These are phyloP conservation scores for Mucor mucedo DNA, from an alignment of 371 early-diverging fungal species.

Conservation along the genomic window DNA sequence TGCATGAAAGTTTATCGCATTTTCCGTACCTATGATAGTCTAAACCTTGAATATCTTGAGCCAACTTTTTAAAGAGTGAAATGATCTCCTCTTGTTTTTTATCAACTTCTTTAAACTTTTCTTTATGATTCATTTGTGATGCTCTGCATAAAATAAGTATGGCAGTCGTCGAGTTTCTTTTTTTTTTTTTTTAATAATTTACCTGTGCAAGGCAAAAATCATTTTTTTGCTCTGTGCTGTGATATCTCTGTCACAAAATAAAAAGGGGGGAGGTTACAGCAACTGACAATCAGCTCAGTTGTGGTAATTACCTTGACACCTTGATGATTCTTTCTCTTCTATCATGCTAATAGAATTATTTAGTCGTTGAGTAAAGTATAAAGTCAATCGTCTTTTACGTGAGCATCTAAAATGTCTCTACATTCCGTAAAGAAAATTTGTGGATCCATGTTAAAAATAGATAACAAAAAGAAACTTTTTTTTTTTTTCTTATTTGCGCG, in stretches of 20 bases:
- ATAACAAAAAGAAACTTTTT: conserved; percentile 15
- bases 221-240: conserved; percentile 67
- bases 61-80: conserved; percentile 49
- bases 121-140: conserved; percentile 11
- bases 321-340: conserved; percentile 68
- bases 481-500: not conserved
- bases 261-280: not conserved
- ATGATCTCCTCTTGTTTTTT: conserved; percentile 56
- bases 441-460: conserved; percentile 11
- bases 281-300: not conserved
- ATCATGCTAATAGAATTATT: conserved; percentile 45
- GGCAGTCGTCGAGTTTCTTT: not conserved
- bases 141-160: conserved; percentile 1
- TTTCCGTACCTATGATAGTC: conserved; percentile 48
- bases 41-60: conserved; percentile 55
- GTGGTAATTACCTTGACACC: conserved; percentile 49
- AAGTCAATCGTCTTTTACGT: conserved; percentile 25
- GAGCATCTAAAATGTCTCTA: conserved; percentile 37
- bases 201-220: conserved; percentile 71
- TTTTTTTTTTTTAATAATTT: not conserved
- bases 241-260: conserved; percentile 57
- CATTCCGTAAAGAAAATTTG: conserved; percentile 31
- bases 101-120: conserved; percentile 44
- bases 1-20: not conserved
- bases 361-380: not conserved